Percentiles rank a stretch among this genome's conserved stretches.
These are phyloP conservation scores for Piper longum DNA, from an alignment of 164 flowering plant genomes.

Conservation along the genomic window DNA sequence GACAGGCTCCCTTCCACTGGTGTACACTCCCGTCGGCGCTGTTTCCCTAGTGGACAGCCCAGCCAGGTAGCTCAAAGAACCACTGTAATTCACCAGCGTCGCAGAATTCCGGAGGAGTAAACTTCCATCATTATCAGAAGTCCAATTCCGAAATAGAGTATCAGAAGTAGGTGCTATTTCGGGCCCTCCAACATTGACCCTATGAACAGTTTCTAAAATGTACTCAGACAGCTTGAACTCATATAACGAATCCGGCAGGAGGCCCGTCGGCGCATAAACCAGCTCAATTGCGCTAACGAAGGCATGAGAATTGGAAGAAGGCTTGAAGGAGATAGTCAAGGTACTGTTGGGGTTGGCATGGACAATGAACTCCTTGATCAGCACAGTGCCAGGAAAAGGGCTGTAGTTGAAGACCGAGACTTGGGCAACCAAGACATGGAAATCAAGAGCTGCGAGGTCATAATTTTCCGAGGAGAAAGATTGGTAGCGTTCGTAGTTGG, in stretches of 20 bases:
- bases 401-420: background rate
- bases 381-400: background rate
- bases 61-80: background rate
- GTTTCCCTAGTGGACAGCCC: background rate
- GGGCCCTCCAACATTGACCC: slow-evolving; percentile 85
- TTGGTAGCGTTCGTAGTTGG: background rate
- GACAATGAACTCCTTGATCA: background rate
- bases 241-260: background rate
- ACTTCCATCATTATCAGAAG: slow-evolving; percentile 23
- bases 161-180: slow-evolving; percentile 34
- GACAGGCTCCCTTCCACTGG: background rate
- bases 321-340: background rate
- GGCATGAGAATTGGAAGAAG: background rate
- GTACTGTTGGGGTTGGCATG: background rate
- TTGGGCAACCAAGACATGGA: background rate
- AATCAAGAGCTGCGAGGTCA: background rate
- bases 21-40: background rate
- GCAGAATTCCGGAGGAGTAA: slow-evolving; percentile 1
- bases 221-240: slow-evolving; percentile 19
- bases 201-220: slow-evolving; percentile 40
- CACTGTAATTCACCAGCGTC: background rate
- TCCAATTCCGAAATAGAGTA: slow-evolving; percentile 62
- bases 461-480: background rate
- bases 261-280: background rate
- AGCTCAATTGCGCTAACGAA: background rate